Percentiles rank a stretch among this genome's conserved stretches.
These are phyloP conservation scores for Gentiana dahurica DNA, from an alignment of 257 asterid species.

Conservation along the genomic window DNA sequence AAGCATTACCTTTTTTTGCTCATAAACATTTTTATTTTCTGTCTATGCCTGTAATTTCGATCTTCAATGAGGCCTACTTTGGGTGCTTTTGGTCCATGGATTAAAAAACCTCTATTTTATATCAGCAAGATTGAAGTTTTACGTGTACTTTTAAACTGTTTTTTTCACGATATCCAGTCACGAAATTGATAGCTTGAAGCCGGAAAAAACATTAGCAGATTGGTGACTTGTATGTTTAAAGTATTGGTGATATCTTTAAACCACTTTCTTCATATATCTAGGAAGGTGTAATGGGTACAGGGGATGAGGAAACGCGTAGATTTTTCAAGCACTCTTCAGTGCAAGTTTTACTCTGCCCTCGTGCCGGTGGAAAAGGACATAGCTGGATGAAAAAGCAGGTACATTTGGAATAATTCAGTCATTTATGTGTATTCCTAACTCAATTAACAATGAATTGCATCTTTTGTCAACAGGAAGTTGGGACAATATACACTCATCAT, in stretches of 20 bases:
- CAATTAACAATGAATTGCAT: neutral
- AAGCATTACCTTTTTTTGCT: slow-evolving; percentile 22
- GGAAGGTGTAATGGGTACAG: slow-evolving; percentile 82
- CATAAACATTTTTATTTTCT: neutral
- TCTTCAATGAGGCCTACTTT: neutral
- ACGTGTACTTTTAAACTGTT: neutral
- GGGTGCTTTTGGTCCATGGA: neutral
- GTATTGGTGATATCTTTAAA: no score
- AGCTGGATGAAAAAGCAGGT: slow-evolving; percentile 72
- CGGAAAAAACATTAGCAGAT: neutral
- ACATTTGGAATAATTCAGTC: neutral
- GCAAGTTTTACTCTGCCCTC: slow-evolving; percentile 73
- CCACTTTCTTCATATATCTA: slow-evolving; percentile 17
- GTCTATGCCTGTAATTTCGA: neutral
- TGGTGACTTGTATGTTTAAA: no score
- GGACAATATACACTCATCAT: slow-evolving; percentile 90
- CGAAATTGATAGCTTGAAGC: neutral
- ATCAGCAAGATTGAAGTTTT: no score
- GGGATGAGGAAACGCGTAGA: slow-evolving; percentile 85
- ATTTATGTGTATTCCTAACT: no score
- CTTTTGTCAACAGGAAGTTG: slow-evolving; percentile 55
- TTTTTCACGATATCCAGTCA: no score
- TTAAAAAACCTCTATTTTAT: neutral
- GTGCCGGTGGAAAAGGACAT: slow-evolving; percentile 64
- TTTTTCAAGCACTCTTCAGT: slow-evolving; percentile 88